These are phyloP conservation scores for Logfia minima DNA, from an alignment of 129 eudicot species.

Conservation along the genomic window DNA sequence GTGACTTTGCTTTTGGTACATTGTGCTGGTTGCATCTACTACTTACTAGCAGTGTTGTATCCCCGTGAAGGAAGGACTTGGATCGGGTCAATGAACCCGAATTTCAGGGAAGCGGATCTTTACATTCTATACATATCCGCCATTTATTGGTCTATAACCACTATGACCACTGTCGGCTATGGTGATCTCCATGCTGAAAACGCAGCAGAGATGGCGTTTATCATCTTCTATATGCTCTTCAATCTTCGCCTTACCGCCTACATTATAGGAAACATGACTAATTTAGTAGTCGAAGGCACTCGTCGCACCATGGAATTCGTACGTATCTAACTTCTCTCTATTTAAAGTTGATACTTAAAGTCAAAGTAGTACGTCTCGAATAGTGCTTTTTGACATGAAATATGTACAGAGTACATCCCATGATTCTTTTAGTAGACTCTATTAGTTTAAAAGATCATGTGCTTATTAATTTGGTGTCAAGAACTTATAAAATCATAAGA, in stretches of 20 bases:
- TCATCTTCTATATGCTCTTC: constrained; percentile 80
- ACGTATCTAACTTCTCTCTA: constrained; percentile 23
- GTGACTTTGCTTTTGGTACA: constrained; percentile 82
- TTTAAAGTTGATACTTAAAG: not conserved
- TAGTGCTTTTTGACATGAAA: not conserved
- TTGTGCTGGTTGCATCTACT: constrained; percentile 91
- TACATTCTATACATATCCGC: constrained; percentile 69
- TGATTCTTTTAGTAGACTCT: not conserved
- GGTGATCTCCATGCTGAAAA: constrained; percentile 92
- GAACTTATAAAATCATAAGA: not conserved
- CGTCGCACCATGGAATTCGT: constrained; percentile 97
- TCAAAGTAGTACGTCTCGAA: not conserved
- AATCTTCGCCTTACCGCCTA: constrained; percentile 89
- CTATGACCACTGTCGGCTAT: constrained; percentile 95
- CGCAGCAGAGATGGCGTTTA: constrained; percentile 81
- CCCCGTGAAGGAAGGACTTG: constrained; percentile 86
- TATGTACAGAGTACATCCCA: constrained; percentile 2
- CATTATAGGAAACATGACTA: constrained; percentile 95
- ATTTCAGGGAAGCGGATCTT: constrained; percentile 64
- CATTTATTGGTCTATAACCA: constrained; percentile 89
- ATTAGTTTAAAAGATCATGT: not conserved
- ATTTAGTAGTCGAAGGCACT: constrained; percentile 94
- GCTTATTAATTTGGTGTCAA: not conserved
- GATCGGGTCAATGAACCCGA: constrained; percentile 69
- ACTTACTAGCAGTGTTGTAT: constrained; percentile 77